Evolutionary conservation across 805 yeast genomes (phyloP).

Genomic region (Monosporozyma unispora): DNA sequence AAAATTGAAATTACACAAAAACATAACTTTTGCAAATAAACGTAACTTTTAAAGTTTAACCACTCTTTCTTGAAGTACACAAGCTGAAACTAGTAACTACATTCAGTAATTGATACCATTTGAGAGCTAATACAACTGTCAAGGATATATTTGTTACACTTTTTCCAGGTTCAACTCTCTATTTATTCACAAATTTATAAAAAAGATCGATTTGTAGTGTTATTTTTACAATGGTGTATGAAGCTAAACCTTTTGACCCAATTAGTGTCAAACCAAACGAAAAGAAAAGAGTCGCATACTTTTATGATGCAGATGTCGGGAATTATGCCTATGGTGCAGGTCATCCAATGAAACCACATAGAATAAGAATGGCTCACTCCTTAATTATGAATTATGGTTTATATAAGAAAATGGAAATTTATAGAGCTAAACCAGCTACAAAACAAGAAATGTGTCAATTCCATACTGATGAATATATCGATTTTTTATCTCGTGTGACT

Average conservation of each 20-base stretch:
- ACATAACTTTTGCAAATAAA: too few species aligned
- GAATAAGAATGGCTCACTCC: conserved; percentile 97
- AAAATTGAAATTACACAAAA: too few species aligned
- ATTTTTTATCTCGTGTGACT: conserved; percentile 79
- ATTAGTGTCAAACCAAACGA: conserved; percentile 47
- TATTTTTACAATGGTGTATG: conserved; percentile 36
- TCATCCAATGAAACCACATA: conserved; percentile 98
- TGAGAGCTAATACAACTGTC: too few species aligned
- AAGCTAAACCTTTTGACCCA: conserved; percentile 54
- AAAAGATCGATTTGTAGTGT: too few species aligned
- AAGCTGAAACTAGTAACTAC: too few species aligned
- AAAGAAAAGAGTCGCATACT: conserved; percentile 57
- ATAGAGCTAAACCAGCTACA: conserved; percentile 95
- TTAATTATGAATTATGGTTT: conserved; percentile 94
- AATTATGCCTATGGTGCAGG: conserved; percentile 98
- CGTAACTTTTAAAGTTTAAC: too few species aligned
- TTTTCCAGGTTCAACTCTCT: too few species aligned
- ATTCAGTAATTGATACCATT: too few species aligned
- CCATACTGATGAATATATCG: conserved; percentile 95
- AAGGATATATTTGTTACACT: too few species aligned
- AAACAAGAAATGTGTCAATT: conserved; percentile 97
- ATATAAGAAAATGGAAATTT: conserved; percentile 94
- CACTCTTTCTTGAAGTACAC: too few species aligned
- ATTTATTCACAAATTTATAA: background rate
- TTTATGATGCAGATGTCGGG: conserved; percentile 88